Conservation (phyloP, 176 grass and related monocot genomes). For the Carex pumila region DNA sequence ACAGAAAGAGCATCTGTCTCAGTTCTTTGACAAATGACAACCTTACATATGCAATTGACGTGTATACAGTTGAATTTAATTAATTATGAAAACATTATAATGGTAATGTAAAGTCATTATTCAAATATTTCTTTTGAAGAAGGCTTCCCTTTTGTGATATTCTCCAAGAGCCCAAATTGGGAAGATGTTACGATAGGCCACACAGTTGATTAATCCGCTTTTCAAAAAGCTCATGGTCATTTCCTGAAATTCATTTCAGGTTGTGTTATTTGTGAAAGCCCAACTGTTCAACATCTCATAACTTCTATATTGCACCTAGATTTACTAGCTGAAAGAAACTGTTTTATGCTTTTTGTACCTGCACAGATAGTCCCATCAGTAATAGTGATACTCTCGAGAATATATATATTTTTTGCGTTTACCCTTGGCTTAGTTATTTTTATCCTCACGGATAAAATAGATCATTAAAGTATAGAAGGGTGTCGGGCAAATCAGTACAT, state of each 20-base stretch:
- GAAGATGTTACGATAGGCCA: slow-evolving; percentile 72
- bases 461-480: too few relatives aligned
- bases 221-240: slow-evolving; percentile 57
- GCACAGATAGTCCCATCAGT: too few relatives aligned
- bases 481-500: background rate
- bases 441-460: too few relatives aligned
- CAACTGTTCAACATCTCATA: background rate
- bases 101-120: background rate
- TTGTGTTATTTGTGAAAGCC: background rate
- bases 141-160: slow-evolving; percentile 31
- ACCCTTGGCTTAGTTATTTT: too few relatives aligned
- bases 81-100: background rate
- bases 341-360: background rate
- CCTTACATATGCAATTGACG: too few relatives aligned
- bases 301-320: background rate
- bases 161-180: slow-evolving; percentile 79
- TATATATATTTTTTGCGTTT: too few relatives aligned
- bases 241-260: slow-evolving; percentile 30
- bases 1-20: too few relatives aligned
- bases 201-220: slow-evolving; percentile 43
- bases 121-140: background rate
- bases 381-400: too few relatives aligned
- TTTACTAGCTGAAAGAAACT: too few relatives aligned
- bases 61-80: background rate
- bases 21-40: too few relatives aligned